Evolutionary conservation across 331 rosid species (phyloP).

Genomic region (Malus hybrid): DNA sequence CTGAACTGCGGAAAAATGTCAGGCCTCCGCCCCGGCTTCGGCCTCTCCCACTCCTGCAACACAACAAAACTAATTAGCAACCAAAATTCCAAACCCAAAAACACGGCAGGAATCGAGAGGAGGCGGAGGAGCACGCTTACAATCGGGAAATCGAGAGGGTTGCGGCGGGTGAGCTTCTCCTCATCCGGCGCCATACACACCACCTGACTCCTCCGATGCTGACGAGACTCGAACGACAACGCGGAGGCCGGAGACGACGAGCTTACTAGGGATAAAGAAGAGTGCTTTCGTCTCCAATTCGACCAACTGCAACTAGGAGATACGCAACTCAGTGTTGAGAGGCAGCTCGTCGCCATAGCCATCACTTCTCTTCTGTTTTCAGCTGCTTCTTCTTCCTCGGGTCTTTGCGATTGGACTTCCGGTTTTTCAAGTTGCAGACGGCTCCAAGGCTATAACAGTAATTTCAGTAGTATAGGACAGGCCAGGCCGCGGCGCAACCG

Average conservation of each 20-base stretch:
- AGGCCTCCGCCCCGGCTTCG: conserved; percentile 78
- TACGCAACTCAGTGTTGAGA: not conserved
- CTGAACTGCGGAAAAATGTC: conserved; percentile 91
- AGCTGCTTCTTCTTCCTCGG: conserved; percentile 16
- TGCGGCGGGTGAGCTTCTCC: conserved; percentile 70
- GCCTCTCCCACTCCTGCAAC: conserved; percentile 80
- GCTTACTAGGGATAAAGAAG: not conserved
- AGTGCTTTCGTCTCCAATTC: not conserved
- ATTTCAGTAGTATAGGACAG: not conserved
- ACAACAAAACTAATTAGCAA: not conserved
- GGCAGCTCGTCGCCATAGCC: conserved; percentile 2
- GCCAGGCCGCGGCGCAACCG: conserved; percentile 6
- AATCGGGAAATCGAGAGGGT: conserved; percentile 70
- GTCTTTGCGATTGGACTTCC: not conserved
- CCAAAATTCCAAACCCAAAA: not conserved
- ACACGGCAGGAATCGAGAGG: not conserved
- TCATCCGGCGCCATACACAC: conserved; percentile 77
- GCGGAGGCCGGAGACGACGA: not conserved
- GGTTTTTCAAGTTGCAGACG: not conserved
- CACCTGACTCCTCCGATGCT: conserved; percentile 25
- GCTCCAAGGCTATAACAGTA: not conserved
- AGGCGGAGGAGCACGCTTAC: conserved; percentile 32
- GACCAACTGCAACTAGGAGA: not conserved
- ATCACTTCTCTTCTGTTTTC: not conserved
- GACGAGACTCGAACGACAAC: conserved; percentile 7